Conservation (phyloP, 2,329 filamentous ascomycete genomes). For the Juglanconis oblonga region DNA sequence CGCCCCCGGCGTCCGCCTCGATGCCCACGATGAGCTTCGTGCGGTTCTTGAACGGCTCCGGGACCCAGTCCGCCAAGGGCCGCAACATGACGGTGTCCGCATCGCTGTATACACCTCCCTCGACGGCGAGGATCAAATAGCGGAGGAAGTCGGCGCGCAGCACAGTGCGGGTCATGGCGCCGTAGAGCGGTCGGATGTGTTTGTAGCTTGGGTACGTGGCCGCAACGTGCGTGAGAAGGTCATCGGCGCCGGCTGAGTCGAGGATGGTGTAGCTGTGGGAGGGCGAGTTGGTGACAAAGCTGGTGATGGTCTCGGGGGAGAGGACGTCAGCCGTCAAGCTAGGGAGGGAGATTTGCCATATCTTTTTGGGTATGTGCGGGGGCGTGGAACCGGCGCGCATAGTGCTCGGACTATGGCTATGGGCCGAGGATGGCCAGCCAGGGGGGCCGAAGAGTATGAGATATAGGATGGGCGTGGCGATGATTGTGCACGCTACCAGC, state of each 20-base stretch:
- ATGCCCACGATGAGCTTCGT: slow-evolving; percentile 29
- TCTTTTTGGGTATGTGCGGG: slow-evolving; percentile 23
- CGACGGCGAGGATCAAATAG: slow-evolving; percentile 26
- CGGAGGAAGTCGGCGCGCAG: slow-evolving; percentile 25
- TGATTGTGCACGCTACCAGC: no score
- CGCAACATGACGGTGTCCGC: slow-evolving; percentile 57
- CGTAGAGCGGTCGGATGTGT: slow-evolving; percentile 18
- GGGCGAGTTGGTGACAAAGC: slow-evolving; percentile 20
- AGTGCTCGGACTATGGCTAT: not conserved
- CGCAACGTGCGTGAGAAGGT: slow-evolving; percentile 19
- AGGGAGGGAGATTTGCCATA: slow-evolving; percentile 25
- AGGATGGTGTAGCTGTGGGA: slow-evolving; percentile 22
- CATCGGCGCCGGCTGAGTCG: slow-evolving; percentile 18
- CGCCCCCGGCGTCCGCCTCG: slow-evolving; percentile 26
- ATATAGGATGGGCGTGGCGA: no score
- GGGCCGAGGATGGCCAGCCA: not conserved
- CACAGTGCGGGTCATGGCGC: slow-evolving; percentile 15
- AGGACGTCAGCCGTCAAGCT: slow-evolving; percentile 11
- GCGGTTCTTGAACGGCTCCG: slow-evolving; percentile 16
- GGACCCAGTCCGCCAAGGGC: slow-evolving; percentile 38
- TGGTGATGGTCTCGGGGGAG: slow-evolving; percentile 5
- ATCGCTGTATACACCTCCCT: slow-evolving; percentile 52
- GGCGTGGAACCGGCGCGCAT: not conserved
- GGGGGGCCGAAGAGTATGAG: no score
- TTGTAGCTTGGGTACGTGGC: slow-evolving; percentile 12